Percentiles rank a stretch among this genome's conserved stretches.
Evolutionary conservation across 192 early-diverging fungal genomes (phyloP).

Genomic region (Entomortierella lignicola): DNA sequence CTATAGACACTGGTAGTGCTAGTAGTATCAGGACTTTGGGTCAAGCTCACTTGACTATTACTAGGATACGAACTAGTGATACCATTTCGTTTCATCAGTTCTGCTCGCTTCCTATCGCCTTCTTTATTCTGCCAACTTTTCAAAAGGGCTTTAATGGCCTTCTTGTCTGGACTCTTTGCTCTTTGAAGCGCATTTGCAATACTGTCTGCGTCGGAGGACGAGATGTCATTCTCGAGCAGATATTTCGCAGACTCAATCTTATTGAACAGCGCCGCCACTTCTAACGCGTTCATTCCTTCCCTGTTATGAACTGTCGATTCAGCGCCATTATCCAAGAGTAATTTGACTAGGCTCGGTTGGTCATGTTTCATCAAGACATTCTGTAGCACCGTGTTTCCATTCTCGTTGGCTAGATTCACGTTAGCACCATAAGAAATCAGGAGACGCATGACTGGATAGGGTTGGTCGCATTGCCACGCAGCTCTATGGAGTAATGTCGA

Average conservation of each 20-base stretch:
- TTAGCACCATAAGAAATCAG: conserved; percentile 46
- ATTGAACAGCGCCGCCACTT: conserved; percentile 40
- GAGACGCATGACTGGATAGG: conserved; percentile 36
- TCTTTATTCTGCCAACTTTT: conserved; percentile 46
- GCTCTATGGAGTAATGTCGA: conserved; percentile 41
- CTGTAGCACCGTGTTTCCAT: conserved; percentile 49
- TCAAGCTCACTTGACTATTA: conserved; percentile 15
- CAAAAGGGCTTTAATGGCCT: conserved; percentile 28
- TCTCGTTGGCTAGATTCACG: conserved; percentile 41
- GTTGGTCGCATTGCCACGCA: conserved; percentile 34
- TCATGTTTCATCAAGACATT: conserved; percentile 54
- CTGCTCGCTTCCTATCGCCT: conserved; percentile 26
- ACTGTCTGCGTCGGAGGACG: conserved; percentile 23
- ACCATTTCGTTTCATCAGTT: conserved; percentile 7
- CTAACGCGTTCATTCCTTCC: conserved; percentile 46
- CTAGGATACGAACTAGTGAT: neutral
- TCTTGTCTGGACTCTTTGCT: conserved; percentile 33
- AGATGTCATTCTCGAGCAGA: conserved; percentile 37
- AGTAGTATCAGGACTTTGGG: conserved; percentile 15
- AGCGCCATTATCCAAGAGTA: conserved; percentile 41
- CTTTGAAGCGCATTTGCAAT: conserved; percentile 21
- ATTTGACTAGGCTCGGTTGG: conserved; percentile 34
- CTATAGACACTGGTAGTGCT: conserved; percentile 30
- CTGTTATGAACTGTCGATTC: conserved; percentile 37
- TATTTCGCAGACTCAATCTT: conserved; percentile 32